These are phyloP conservation scores for Rhodomyrtus psidioides DNA, from an alignment of 441 rosid species.

Conservation along the genomic window DNA sequence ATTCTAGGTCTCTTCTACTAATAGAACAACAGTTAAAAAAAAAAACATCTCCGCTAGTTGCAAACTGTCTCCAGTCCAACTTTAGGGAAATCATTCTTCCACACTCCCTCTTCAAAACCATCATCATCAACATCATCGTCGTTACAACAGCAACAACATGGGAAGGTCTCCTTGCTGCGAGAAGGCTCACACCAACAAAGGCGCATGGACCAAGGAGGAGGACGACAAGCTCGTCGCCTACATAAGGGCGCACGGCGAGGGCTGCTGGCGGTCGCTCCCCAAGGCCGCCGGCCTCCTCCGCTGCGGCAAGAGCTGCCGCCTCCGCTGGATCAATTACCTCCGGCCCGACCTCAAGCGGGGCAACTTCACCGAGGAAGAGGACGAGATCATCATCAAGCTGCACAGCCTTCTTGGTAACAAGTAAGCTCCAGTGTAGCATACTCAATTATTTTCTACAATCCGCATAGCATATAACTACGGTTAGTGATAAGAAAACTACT, in stretches of 20 bases:
- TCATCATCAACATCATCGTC: background rate
- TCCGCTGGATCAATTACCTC: constrained; percentile 18
- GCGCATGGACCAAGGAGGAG: constrained; percentile 20
- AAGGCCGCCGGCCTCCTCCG: constrained; percentile 19
- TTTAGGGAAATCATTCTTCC: background rate
- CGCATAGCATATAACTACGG: background rate
- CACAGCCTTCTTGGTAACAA: constrained; percentile 13
- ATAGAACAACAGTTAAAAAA: background rate
- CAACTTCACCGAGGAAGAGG: constrained; percentile 17
- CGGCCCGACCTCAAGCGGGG: constrained; percentile 17
- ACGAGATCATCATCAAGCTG: constrained; percentile 13
- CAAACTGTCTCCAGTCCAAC: background rate
- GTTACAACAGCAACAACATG: background rate
- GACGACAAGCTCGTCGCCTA: constrained; percentile 14
- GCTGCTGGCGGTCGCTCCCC: constrained; percentile 17
- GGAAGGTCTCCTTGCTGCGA: constrained; percentile 18
- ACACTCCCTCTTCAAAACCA: background rate
- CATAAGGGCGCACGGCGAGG: constrained; percentile 12
- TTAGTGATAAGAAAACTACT: background rate
- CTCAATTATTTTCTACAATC: background rate
- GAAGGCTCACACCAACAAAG: constrained; percentile 15
- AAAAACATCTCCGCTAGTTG: background rate
- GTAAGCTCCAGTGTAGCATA: background rate
- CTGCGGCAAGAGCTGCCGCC: constrained; percentile 18
- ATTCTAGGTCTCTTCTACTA: background rate